Evolutionary conservation across 2,329 filamentous ascomycete species (phyloP), one percentile per base, ranked within the genome.

Genomic region (Chaetomiaceae sp.): DNA sequence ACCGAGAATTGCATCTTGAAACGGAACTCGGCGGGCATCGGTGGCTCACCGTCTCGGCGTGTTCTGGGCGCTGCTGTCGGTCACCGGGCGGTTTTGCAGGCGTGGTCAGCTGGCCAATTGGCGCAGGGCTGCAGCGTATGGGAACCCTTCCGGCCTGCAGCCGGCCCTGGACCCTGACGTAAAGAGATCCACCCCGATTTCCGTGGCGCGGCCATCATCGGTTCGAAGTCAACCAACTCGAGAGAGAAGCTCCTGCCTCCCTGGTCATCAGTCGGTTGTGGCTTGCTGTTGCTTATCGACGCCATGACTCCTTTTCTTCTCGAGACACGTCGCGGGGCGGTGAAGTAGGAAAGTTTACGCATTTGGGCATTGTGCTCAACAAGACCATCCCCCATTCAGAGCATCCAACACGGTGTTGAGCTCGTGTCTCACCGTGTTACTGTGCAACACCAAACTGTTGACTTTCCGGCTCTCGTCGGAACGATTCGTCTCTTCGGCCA

Each of bases 161-260:
- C 38, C 33, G n/a, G 17, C 29, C 47, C 53, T 27, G 44, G 46
- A 22, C 38, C 47, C 49, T 59, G 56, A 59, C 55, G 51, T 58
- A 58, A 58, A 27, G 48, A 36, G 47, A 52, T 40, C 53, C 51
- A 47, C 50, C 31, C 51, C 39, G 45, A 51, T 23, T 56, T 23
- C 54, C 46, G 54, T 33, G 37, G 38, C 5, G 14, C 55, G 55
- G 58, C 53, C 52, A 56, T 43, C 54, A 54, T 58, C 55, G 58
- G 57, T 20, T 31, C 45, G 19, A 46, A 25, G 27, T 12, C 27
- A 31, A 31, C 27, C 27, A 11, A 19, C 6, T 17, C 34, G n/a
- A 50, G 38, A 23, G 20, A 17, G 27, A 31, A 20, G 43, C 37
- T 25, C 36, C 40, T 54, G 46, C 42, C 47, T n/a, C 6, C n/a